Base-by-base conservation (phyloP, 108 stramenopile genomes). In the Nitzschia sp. region DNA sequence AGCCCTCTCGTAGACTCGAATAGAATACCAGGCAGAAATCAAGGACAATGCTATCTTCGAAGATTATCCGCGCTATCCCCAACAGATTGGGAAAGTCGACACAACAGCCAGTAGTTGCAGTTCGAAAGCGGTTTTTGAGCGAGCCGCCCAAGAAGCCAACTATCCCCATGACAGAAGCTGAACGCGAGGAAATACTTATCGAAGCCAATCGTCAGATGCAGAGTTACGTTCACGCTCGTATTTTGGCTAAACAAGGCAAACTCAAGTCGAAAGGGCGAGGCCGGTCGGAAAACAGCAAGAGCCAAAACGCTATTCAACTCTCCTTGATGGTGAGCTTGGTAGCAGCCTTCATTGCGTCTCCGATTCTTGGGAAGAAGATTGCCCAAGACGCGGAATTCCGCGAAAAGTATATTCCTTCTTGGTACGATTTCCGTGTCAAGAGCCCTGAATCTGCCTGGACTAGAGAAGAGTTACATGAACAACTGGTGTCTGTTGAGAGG, bases 381-480 rank as follows among this genome's bases (percentile, higher is more conserved):
- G 92, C 92, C 5, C 78, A 84, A 26, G 92, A 93, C 47, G 78
- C 83, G 26, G 86, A 89, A 53, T 91, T 93, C 69, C 77, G 82
- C 27, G 47, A 81, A 13, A 86, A 84, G 45, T 93, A 82, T 58
- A 69, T 93, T 55, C 92, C 92, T 16, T 71, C 58, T 22, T 93
- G 87, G 87, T 93, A 91, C 60, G 89, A 93, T 59, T 93, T 82
- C 45, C 84, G 86, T 1, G 69, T 93, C 5, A 76, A 85, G 41
- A 81, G 80, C 47, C 92, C 92, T 4, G 72, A 79, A 22, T 80
- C 72, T 33, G 85, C 83, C 1, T 89, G 86, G 92, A 89, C 92
- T 2, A 65, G 85, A 50, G 66, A 84, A 34, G 92, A 93, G 32
- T 59, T 93, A 1, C 89, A 90, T 28, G 82, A 86, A 17, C 87